Evolutionary conservation across 1,284 basidiomycete genomes (phyloP).

Genomic region (Volvariella surrecta): DNA sequence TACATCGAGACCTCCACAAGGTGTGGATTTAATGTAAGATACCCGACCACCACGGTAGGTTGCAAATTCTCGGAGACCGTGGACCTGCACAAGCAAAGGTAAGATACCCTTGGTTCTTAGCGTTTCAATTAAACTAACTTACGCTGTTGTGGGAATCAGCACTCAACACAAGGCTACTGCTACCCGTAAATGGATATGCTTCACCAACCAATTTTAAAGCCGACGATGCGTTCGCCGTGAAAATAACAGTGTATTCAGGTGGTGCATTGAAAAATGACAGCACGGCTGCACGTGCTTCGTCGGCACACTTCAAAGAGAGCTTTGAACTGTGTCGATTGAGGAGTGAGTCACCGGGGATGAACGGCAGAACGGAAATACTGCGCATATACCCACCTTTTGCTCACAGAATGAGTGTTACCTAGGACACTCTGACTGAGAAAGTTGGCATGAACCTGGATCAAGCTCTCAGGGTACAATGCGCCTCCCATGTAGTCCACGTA

Average conservation of each 20-base stretch:
- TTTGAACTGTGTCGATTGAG: conserved; percentile 43
- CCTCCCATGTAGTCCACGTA: conserved; percentile 84
- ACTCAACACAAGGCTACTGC: conserved; percentile 53
- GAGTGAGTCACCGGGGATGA: conserved; percentile 4
- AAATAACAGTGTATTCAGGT: conserved; percentile 68
- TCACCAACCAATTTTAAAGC: conserved; percentile 78
- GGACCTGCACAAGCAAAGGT: conserved; percentile 29
- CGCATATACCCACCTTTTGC: conserved; percentile 50
- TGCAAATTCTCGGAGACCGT: conserved; percentile 73
- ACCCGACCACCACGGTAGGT: conserved; percentile 42
- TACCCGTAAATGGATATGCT: conserved; percentile 58
- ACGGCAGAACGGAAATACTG: conserved; percentile 7
- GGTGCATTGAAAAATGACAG: conserved; percentile 68
- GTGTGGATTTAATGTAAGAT: conserved; percentile 55
- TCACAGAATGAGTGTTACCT: conserved; percentile 78
- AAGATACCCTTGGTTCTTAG: not conserved
- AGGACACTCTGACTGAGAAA: conserved; percentile 59
- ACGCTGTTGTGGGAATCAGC: conserved; percentile 76
- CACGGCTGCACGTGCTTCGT: conserved; percentile 60
- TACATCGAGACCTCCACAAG: conserved; percentile 53
- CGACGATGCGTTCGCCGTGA: conserved; percentile 73
- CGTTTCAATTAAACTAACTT: conserved; percentile 9
- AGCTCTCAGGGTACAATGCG: conserved; percentile 62
- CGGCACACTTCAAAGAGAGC: conserved; percentile 54
- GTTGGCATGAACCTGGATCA: conserved; percentile 57